phyloP scores from a whole-genome alignment of 2,329 filamentous ascomycete species.

The Apiospora saccharicola region DNA sequence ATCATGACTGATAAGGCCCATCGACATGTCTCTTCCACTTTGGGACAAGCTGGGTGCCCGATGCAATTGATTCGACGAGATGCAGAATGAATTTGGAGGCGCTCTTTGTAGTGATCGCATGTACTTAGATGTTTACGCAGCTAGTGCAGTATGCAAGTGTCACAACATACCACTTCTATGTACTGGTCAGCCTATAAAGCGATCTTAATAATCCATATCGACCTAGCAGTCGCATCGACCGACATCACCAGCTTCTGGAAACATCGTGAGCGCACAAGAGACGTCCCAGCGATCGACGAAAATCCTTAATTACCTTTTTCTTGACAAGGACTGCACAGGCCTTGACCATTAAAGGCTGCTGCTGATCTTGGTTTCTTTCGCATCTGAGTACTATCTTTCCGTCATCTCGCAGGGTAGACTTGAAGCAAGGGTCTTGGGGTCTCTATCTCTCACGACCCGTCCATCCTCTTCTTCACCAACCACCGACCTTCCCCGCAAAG shows the following conservation, averaged over 20 bases:
- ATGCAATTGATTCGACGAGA: neutral
- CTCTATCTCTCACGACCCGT: neutral
- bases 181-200: neutral
- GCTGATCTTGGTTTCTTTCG: neutral
- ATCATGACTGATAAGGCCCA: constrained; percentile 17
- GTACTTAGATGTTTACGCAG: neutral
- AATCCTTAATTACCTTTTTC: neutral
- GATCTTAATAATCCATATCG: neutral
- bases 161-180: neutral
- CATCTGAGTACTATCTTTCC: neutral
- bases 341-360: neutral
- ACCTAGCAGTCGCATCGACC: neutral
- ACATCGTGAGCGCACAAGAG: neutral
- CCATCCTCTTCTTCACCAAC: neutral
- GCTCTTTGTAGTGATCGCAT: neutral
- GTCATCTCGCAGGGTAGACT: neutral
- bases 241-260: neutral
- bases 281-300: neutral
- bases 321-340: neutral
- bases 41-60: neutral
- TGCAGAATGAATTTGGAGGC: too few species aligned
- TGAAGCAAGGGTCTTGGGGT: neutral
- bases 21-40: neutral
- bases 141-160: neutral
- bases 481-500: constrained; percentile 12